A percentile compares a stretch with the other conserved stretches of the same genome.
These are phyloP conservation scores for Magnolia sinica DNA, from an alignment of 164 flowering plant genomes.

Conservation along the genomic window DNA sequence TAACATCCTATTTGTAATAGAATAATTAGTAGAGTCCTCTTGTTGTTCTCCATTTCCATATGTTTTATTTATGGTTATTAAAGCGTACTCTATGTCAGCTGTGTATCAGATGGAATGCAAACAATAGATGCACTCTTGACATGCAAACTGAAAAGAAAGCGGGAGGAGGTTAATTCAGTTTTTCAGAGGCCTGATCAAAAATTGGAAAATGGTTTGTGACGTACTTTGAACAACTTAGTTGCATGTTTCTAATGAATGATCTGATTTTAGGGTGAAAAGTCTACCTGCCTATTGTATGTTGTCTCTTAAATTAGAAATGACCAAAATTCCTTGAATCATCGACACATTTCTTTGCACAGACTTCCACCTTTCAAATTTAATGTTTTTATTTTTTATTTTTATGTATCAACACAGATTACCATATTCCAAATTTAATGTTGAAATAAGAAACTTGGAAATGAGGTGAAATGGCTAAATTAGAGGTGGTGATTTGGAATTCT, in stretches of 20 bases:
- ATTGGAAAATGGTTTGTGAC: constrained; percentile 41
- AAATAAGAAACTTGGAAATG: neutral
- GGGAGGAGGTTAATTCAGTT: constrained; percentile 36
- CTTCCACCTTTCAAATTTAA: neutral
- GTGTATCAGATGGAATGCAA: constrained; percentile 88
- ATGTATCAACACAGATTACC: neutral
- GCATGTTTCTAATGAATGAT: constrained; percentile 1
- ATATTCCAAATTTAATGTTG: neutral
- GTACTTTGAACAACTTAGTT: constrained; percentile 3
- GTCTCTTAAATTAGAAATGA: neutral
- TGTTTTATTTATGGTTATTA: constrained; percentile 16
- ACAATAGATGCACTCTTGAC: constrained; percentile 90
- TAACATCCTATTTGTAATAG: neutral
- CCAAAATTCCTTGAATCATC: no score
- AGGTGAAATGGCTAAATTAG: neutral
- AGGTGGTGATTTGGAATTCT: constrained; percentile 9
- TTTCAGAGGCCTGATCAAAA: constrained; percentile 26
- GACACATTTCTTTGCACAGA: neutral
- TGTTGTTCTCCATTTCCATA: neutral
- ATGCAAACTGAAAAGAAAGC: constrained; percentile 71
- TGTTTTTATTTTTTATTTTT: neutral
- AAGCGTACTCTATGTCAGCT: constrained; percentile 46
- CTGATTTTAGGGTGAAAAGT: neutral
- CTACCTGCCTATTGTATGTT: neutral
- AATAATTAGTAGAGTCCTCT: neutral